Conservation (phyloP, 2,329 filamentous ascomycete genomes). For the Teratosphaeria pseudoeucalypti region DNA sequence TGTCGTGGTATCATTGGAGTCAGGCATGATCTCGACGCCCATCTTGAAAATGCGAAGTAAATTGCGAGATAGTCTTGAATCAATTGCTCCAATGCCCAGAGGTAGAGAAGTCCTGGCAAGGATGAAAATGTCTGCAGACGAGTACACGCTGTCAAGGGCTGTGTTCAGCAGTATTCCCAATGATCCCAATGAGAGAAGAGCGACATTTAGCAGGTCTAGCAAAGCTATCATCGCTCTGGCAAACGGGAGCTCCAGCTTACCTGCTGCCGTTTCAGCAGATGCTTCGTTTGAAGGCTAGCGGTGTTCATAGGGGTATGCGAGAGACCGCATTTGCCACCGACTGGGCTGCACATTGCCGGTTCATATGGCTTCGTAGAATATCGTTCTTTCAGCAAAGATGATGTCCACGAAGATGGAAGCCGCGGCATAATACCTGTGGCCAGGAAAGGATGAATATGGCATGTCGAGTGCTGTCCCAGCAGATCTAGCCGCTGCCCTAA, state of each 20-base stretch:
- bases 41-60: background rate
- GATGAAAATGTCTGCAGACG: background rate
- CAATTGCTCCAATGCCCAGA: background rate
- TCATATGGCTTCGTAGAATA: background rate
- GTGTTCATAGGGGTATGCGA: background rate
- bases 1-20: background rate
- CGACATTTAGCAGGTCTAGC: background rate
- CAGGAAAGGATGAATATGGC: too few species aligned
- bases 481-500: too few species aligned
- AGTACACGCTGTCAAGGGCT: background rate
- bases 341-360: background rate
- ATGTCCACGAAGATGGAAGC: too few species aligned
- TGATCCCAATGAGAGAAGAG: background rate
- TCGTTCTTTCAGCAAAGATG: too few species aligned
- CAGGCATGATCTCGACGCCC: background rate
- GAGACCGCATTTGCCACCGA: background rate
- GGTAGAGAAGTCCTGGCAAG: background rate
- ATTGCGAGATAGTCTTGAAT: background rate
- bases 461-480: too few species aligned
- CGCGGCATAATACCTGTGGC: too few species aligned
- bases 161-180: background rate
- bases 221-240: background rate
- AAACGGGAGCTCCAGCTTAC: background rate
- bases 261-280: background rate
- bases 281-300: background rate